Evolutionary conservation across 2,329 filamentous ascomycete species (phyloP).

Genomic region (Diplodia mutila): DNA sequence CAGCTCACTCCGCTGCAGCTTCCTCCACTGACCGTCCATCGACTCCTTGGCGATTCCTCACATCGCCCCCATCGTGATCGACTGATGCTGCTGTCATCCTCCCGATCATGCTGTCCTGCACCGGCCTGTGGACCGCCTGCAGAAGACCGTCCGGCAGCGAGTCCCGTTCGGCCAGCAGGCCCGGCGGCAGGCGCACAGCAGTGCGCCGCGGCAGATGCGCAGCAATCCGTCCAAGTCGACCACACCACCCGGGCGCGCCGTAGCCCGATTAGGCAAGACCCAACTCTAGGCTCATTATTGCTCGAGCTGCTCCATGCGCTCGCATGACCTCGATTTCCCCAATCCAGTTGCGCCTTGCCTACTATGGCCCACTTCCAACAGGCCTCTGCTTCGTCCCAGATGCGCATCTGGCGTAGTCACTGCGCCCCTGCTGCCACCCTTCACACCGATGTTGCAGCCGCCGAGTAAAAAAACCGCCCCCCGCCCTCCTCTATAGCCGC

Average conservation of each 20-base stretch:
- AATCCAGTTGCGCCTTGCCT: neutral
- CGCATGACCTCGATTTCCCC: slow-evolving; percentile 16
- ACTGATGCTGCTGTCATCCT: neutral
- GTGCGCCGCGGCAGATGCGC: neutral
- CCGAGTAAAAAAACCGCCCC: slow-evolving; percentile 1
- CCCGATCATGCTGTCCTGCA: neutral
- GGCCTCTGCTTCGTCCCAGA: neutral
- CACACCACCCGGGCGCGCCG: slow-evolving; percentile 1
- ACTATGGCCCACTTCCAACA: neutral
- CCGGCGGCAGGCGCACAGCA: neutral
- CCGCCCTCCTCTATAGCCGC: neutral
- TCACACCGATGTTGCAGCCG: neutral
- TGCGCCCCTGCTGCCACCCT: neutral
- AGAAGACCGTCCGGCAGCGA: neutral
- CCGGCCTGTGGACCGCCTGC: neutral
- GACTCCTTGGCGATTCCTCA: neutral
- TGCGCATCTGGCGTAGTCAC: neutral
- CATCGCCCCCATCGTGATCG: neutral
- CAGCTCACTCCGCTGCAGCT: neutral
- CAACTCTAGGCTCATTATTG: slow-evolving; percentile 7
- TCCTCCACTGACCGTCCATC: neutral
- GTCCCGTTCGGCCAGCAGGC: neutral
- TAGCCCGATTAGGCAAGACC: slow-evolving; percentile 8
- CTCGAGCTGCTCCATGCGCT: slow-evolving; percentile 6
- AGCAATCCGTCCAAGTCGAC: neutral